These are phyloP conservation scores for Syncephalastrum monosporum DNA, from an alignment of 371 early-diverging fungal genomes.

Conservation along the genomic window DNA sequence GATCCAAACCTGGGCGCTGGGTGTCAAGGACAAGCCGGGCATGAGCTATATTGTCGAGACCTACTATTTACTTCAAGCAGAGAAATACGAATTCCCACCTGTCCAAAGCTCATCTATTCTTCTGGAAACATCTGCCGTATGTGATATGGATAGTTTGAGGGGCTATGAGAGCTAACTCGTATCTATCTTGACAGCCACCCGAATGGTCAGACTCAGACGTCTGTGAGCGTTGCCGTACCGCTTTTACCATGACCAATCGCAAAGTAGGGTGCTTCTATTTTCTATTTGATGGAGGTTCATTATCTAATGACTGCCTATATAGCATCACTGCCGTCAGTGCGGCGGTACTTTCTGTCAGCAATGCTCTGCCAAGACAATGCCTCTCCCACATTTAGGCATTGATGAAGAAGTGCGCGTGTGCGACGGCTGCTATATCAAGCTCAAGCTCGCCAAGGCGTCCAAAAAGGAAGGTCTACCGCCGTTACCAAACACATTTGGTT, in stretches of 20 bases:
- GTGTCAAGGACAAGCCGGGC: constrained; percentile 76
- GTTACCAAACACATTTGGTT: constrained; percentile 7
- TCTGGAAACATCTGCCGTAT: constrained; percentile 71
- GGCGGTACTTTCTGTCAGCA: constrained; percentile 90
- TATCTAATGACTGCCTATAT: neutral
- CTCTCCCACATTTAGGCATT: constrained; percentile 88
- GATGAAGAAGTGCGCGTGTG: constrained; percentile 92
- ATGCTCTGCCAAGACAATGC: constrained; percentile 84
- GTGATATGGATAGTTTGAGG: constrained; percentile 1
- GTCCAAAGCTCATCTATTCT: constrained; percentile 63
- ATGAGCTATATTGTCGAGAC: constrained; percentile 77
- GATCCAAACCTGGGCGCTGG: constrained; percentile 88
- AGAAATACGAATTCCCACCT: constrained; percentile 73
- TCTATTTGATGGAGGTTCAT: neutral
- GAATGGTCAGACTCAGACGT: constrained; percentile 95
- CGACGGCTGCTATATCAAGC: constrained; percentile 81
- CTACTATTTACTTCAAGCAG: constrained; percentile 75
- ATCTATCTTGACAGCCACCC: constrained; percentile 57
- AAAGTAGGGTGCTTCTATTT: constrained; percentile 48
- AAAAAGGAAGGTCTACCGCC: constrained; percentile 19
- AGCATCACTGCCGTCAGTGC: constrained; percentile 97
- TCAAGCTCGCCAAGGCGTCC: constrained; percentile 50
- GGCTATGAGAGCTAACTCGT: no score
- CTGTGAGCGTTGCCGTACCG: constrained; percentile 91
- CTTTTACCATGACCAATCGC: constrained; percentile 91